Evolutionary conservation across 1,139 yeast species (phyloP), one percentile per base, ranked within the genome.

Genomic region (Torulaspora pretoriensis): DNA sequence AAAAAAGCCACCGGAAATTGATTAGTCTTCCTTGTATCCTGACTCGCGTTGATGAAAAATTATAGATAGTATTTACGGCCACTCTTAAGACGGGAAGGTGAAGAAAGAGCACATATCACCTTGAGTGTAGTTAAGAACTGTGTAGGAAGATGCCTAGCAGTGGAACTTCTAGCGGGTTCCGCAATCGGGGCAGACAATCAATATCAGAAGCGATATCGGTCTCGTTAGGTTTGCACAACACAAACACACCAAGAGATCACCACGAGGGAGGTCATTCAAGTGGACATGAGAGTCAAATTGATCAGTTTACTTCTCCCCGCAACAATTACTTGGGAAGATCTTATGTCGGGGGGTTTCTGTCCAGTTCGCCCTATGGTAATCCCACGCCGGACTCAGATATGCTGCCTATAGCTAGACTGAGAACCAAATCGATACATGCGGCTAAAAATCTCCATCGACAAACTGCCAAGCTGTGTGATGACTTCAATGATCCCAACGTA

Each of bases 391-490:
- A 40, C 8, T 33, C 48, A 23, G 45, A 40, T 5, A 42, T 40
- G 16, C 38, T 50, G 12, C 47, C 53, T 35, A 37, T 49, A 13
- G 35, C 40, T 13, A 50, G 46, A 10, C 47, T 46, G 12, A 49
- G 50, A 28, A 50, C 49, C 7, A 61, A 51, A 36, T 52, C 60
- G 8, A 62, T 64, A 7, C 64, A 62, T 38, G 58, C 53, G 32
- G 46, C 65, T 1, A 49, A 49, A 29, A 56, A 48, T 14, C 43
- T 64, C 37, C 71, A 67, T 42, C 61, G 57, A 40, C 67, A 67
- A 43, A 67, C 72, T 0, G 71, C 68, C 0, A 60, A 57, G 7
- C 48, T 68, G 4, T 64, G 69, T 10, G 55, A 62, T 34, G 65
- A 60, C 27, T 63, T 63, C 30, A 53, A 49, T 28, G 55, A 52